phyloP scores from a whole-genome alignment of 148 eudicot species.

The Rheum nobile region DNA sequence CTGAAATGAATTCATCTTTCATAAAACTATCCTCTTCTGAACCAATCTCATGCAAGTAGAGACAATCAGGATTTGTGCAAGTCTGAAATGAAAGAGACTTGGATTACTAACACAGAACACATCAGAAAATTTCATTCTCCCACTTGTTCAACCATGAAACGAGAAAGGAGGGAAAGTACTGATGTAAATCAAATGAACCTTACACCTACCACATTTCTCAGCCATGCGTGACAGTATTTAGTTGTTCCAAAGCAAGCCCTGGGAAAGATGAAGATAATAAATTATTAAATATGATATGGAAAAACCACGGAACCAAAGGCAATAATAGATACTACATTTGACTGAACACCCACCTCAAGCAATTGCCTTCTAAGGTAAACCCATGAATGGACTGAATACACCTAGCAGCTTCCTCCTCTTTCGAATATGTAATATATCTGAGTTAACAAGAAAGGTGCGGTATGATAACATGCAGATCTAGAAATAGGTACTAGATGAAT shows the following conservation, averaged over 20 bases:
- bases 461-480: background rate
- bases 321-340: background rate
- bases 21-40: constrained; percentile 84
- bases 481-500: background rate
- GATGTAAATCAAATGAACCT: background rate
- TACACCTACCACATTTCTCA: constrained; percentile 70
- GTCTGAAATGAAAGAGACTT: constrained; percentile 41
- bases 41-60: constrained; percentile 94
- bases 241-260: constrained; percentile 99
- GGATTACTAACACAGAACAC: background rate
- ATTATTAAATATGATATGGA: background rate
- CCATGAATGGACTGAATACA: constrained; percentile 95
- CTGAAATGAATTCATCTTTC: constrained; percentile 85
- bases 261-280: constrained; percentile 5
- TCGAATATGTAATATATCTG: constrained; percentile 92
- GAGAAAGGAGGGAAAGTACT: background rate
- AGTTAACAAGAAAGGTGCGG: background rate
- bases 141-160: background rate
- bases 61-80: constrained; percentile 88
- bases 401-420: constrained; percentile 92
- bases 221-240: constrained; percentile 97
- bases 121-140: background rate
- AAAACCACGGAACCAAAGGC: background rate
- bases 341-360: constrained; percentile 44
- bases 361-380: constrained; percentile 64